Percentiles rank a stretch among this genome's conserved stretches.
phyloP scores from a whole-genome alignment of 2,329 filamentous ascomycete species.

The Cladosporium halotolerans region DNA sequence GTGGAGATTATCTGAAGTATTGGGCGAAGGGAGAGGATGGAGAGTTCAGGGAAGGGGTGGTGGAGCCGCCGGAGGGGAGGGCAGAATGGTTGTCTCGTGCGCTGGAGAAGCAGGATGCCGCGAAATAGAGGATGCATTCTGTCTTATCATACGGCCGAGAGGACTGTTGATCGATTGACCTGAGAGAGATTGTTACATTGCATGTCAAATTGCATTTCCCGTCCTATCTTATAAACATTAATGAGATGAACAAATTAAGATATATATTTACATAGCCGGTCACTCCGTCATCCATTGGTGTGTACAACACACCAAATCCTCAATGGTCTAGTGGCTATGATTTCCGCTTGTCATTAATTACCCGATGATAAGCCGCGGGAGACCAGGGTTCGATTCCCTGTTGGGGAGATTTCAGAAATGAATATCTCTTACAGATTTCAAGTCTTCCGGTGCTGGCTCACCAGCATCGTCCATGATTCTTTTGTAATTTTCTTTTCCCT shows the following conservation, averaged over 20 bases:
- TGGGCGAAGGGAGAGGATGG: conserved; percentile 21
- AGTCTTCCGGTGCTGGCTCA: conserved; percentile 8
- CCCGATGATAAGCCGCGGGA: conserved; percentile 8
- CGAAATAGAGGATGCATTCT: neutral
- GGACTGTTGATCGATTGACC: no score
- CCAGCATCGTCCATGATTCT: neutral
- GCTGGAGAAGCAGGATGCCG: conserved; percentile 8
- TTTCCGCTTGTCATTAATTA: conserved; percentile 4
- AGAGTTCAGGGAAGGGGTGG: conserved; percentile 12
- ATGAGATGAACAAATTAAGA: no score
- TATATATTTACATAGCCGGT: no score
- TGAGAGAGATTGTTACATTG: no score
- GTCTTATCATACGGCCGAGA: no score
- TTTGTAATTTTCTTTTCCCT: no score
- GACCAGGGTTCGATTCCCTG: conserved; percentile 12
- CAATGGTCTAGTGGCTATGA: neutral
- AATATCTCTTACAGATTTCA: conserved; percentile 3
- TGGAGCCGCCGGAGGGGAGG: conserved; percentile 16
- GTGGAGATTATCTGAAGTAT: conserved; percentile 19
- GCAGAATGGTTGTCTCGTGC: conserved; percentile 15
- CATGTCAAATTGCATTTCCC: no score
- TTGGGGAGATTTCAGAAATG: conserved; percentile 9
- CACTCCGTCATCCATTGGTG: no score
- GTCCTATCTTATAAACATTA: no score
- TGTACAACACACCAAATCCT: neutral